Percentiles rank a stretch among this genome's conserved stretches.
Conservation (phyloP, 31 red algal species). For the Odonthalia washingtoniensis region DNA sequence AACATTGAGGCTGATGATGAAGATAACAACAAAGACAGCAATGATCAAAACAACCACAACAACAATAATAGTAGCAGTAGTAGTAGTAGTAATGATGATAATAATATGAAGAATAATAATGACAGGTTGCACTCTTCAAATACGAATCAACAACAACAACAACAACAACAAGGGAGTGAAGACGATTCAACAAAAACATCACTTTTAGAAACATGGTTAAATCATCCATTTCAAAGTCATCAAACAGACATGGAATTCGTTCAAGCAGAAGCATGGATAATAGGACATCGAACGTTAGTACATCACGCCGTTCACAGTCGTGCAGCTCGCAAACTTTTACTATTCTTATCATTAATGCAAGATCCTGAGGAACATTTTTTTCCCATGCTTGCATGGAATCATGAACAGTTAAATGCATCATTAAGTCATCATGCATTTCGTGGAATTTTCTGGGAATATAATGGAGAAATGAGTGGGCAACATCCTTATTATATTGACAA, state of each 20-base stretch:
- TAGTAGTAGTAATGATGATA: no score
- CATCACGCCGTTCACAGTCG: slow-evolving; percentile 33
- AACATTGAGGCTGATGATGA: no score
- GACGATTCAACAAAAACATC: not conserved
- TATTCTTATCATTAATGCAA: slow-evolving; percentile 59
- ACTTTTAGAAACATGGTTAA: slow-evolving; percentile 19
- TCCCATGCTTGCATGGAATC: slow-evolving; percentile 57
- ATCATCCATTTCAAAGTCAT: slow-evolving; percentile 44
- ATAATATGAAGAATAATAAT: no score
- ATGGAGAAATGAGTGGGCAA: slow-evolving; percentile 51
- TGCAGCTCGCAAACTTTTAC: slow-evolving; percentile 38
- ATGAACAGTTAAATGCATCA: slow-evolving; percentile 27
- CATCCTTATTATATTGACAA: slow-evolving; percentile 67
- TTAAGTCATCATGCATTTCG: slow-evolving; percentile 64
- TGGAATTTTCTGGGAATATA: slow-evolving; percentile 60
- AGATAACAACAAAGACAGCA: no score
- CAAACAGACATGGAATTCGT: slow-evolving; percentile 38
- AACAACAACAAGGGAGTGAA: no score
- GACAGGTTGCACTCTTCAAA: not conserved
- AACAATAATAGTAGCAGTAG: no score
- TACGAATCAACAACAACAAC: no score
- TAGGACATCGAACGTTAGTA: slow-evolving; percentile 54
- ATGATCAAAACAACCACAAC: no score
- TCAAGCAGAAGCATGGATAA: slow-evolving; percentile 65
- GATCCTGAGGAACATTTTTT: slow-evolving; percentile 69